Evolutionary conservation across 805 yeast genomes (phyloP), one percentile per base, ranked within the genome.

Genomic region (Yarrowia deformans): DNA sequence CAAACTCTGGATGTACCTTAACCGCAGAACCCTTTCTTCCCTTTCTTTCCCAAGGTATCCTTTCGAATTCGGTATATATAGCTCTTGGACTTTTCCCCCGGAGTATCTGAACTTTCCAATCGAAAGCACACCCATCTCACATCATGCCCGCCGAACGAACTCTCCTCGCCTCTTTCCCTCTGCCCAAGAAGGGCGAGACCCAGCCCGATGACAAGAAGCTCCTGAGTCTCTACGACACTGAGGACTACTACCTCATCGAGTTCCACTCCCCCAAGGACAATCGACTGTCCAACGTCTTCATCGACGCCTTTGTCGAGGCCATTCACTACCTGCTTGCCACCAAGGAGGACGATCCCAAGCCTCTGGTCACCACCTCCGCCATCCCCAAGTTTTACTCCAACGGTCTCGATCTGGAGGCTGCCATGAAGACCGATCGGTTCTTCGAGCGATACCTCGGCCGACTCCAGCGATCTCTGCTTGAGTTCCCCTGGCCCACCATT

Each of bases 181-280:
- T 61, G 37, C 67, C 67, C 34, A 23, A 23, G 34, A 61, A 61
- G 55, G 67, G 67, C 19, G 55, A 61, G 55, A 40, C 67, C 43
- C 23, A 8, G 13, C 54, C 55, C 43, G 67, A 61, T 7, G 60
- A 68, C 19, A 67, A 56, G 46, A 72, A 69, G 56, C 58, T 75
- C 72, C 88, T 93, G 82, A 87, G 91, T 83, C 67, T 73, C 34
- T 70, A 72, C 29, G 70, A 64, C 6, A 72, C 70, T 10, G 72
- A 68, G 8, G 71, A 64, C 49, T 78, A 76, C 73, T 79, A 79
- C 63, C 71, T 78, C 19, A 68, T 79, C 19, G 74, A 75, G 69
- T 72, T 77, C 69, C 73, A 72, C 69, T 69, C 69, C 18, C 77
- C 79, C 18, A 81, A 81, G 8, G 81, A 79, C 58, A 79, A 79